Evolutionary conservation across 2,329 filamentous ascomycete genomes (phyloP).

Genomic region (Lasiodiplodia gonubiensis): DNA sequence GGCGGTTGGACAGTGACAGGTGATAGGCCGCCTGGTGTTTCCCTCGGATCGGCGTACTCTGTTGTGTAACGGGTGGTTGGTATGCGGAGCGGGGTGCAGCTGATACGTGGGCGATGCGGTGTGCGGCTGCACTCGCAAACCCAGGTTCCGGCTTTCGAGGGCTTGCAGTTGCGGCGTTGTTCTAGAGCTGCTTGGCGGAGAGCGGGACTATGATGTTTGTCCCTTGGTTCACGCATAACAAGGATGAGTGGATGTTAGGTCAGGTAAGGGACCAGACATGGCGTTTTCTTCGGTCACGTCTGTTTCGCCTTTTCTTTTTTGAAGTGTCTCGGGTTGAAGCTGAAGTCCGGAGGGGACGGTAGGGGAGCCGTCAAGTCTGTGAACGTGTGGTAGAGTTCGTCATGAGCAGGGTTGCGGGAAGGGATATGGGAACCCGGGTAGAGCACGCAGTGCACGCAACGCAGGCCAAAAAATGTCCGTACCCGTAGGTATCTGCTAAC

Average conservation of each 20-base stretch:
- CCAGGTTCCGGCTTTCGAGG: neutral
- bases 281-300: conserved; percentile 1
- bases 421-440: neutral
- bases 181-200: conserved; percentile 13
- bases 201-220: no score
- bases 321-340: conserved; percentile 7
- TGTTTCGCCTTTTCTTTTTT: conserved; percentile 2
- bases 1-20: neutral
- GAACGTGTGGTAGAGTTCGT: neutral
- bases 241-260: neutral
- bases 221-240: neutral
- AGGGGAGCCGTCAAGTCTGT: neutral
- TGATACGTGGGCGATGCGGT: neutral
- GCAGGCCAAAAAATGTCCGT: neutral
- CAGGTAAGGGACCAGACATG: neutral
- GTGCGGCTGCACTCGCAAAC: neutral
- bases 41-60: neutral
- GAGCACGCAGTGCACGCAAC: neutral
- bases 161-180: neutral
- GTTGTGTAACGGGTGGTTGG: conserved; percentile 13
- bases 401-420: neutral
- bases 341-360: neutral
- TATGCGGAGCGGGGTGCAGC: neutral
- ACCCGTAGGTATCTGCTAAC: neutral
- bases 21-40: neutral